Conservation (phyloP, 1,139 yeast species). For the Debaryomycetaceae sp. region DNA sequence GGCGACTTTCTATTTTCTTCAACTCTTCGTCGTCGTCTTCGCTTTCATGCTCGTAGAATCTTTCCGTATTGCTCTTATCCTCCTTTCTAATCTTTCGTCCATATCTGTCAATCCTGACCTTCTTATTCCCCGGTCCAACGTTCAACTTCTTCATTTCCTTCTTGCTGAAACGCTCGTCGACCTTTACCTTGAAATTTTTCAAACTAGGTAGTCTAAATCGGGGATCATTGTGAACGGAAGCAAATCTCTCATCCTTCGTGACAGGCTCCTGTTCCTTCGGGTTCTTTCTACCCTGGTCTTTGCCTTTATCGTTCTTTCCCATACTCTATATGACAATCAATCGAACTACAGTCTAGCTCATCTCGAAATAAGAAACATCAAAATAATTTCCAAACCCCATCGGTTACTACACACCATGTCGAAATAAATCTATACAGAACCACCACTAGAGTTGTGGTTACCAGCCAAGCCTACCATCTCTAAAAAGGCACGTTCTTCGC, state of each 20-base stretch:
- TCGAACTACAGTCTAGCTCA: not conserved
- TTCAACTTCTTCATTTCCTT: conserved; percentile 63
- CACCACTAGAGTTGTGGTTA: conserved; percentile 60
- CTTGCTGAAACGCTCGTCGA: conserved; percentile 83
- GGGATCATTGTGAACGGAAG: conserved; percentile 82
- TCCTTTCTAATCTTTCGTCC: conserved; percentile 63
- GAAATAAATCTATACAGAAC: conserved; percentile 13
- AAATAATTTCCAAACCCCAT: not conserved
- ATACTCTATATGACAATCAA: not conserved
- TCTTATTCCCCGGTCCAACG: conserved; percentile 42
- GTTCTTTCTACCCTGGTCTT: not conserved
- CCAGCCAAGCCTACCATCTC: conserved; percentile 93
- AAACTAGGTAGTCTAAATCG: conserved; percentile 74
- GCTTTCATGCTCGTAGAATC: conserved; percentile 56
- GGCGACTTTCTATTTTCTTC: not conserved
- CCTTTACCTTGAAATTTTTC: conserved; percentile 68
- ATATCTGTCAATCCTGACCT: conserved; percentile 74
- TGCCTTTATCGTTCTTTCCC: not conserved
- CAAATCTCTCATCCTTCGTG: conserved; percentile 70
- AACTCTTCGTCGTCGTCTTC: conserved; percentile 10
- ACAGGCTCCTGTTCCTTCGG: conserved; percentile 22
- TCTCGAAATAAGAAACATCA: not conserved
- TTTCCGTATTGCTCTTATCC: conserved; percentile 49
- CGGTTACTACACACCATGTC: not conserved
- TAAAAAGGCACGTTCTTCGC: conserved; percentile 80